Base-by-base conservation (phyloP, 2,329 filamentous ascomycete species). In the Rutstroemia sydowiana region DNA sequence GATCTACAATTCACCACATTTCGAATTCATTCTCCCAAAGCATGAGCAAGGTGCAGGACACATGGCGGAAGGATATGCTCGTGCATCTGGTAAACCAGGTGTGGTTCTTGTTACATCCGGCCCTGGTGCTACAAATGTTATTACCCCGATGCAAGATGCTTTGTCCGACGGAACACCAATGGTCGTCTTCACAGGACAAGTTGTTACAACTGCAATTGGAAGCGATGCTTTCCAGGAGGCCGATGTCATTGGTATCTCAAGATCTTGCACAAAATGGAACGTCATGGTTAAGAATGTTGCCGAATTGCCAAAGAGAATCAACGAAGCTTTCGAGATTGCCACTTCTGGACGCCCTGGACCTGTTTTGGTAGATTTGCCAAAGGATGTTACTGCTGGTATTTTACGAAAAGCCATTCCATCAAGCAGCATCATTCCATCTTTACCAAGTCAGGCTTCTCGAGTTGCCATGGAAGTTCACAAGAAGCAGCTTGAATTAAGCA, bases 31-130 rank as follows among this genome's bases (percentile, higher is more conserved):
- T 69, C 82, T 97, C 8, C 93, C 93, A 28, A 84, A 88, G 71
- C 93, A 98, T 73, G 93, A 97, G 74, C 93, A 98, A 73, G 93
- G 93, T 60, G 93, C 93, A 53, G 93, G 93, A 58, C 93, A 98
- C 73, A 98, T 97, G 93, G 93, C 93, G 14, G 86, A 97, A 72
- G 93, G 93, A 48, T 97, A 97, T 69, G 93, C 93, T 51, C 85
- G 93, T 64, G 92, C 90, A 53, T 92, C 87, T 48, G 93, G 93
- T 62, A 91, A 90, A 73, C 90, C 91, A 53, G 93, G 93, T 67
- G 93, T 97, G 52, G 93, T 98, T 52, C 77, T 98, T 55, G 93
- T 98, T 58, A 98, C 93, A 34, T 97, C 93, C 11, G 93, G 93
- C 32, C 93, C 93, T 14, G 93, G 93, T 58, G 93, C 92, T 41